phyloP scores from a whole-genome alignment of 768 basidiomycete genomes.

The Kwoniella sp. region DNA sequence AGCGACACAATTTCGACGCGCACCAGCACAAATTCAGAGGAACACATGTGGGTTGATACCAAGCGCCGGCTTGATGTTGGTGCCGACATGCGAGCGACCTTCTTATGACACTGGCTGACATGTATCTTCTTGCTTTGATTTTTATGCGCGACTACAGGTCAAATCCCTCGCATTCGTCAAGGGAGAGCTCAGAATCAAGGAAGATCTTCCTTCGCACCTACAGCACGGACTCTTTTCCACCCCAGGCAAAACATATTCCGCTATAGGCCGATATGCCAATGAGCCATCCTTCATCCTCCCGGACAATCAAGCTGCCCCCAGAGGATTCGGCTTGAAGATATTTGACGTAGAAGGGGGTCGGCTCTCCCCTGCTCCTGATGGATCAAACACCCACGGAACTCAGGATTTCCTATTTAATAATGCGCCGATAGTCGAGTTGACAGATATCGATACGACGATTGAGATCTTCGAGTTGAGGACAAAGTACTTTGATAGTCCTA shows the following conservation, averaged over 20 bases:
- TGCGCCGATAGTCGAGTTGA: constrained; percentile 34
- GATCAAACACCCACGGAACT: constrained; percentile 9
- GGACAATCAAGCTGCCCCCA: constrained; percentile 25
- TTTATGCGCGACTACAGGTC: too few species aligned
- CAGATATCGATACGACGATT: constrained; percentile 35
- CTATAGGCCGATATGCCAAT: constrained; percentile 32
- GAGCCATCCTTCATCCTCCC: constrained; percentile 37
- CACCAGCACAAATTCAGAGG: constrained; percentile 35
- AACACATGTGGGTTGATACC: constrained; percentile 28
- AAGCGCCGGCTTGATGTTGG: too few species aligned
- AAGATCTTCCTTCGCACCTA: constrained; percentile 25
- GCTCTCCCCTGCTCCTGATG: constrained; percentile 25
- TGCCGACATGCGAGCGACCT: too few species aligned
- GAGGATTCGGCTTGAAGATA: constrained; percentile 31
- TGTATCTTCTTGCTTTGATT: background rate
- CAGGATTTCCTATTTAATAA: constrained; percentile 39
- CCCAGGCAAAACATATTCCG: constrained; percentile 12
- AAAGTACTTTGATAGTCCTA: constrained; percentile 34
- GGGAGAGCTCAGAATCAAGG: constrained; percentile 23
- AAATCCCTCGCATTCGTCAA: constrained; percentile 36
- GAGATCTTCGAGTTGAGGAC: constrained; percentile 35
- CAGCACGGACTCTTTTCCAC: constrained; percentile 29
- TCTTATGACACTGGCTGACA: background rate
- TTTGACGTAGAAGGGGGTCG: constrained; percentile 27
- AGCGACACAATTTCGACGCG: constrained; percentile 27